These are phyloP conservation scores for Monilinia fructicola DNA, from an alignment of 2,329 filamentous ascomycete species.

Conservation along the genomic window DNA sequence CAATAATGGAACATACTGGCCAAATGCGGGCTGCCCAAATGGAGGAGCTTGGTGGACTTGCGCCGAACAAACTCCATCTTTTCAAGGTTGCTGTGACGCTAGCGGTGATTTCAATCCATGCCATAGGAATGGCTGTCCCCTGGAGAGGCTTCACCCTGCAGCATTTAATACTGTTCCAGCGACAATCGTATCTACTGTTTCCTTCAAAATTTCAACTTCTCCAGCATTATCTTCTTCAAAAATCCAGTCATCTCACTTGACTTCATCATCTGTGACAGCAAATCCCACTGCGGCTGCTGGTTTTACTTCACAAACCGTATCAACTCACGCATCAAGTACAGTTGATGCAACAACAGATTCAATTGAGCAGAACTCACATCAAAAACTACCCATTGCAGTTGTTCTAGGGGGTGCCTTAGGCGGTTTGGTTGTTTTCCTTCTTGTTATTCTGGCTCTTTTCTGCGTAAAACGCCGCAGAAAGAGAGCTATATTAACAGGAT, in stretches of 20 bases:
- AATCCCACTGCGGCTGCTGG: not conserved
- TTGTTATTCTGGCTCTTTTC: not conserved
- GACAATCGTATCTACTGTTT: not conserved
- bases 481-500: not conserved
- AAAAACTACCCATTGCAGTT: not conserved
- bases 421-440: not conserved
- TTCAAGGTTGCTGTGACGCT: constrained; percentile 17
- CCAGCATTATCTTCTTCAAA: not conserved
- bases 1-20: constrained; percentile 11
- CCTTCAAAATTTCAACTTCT: not conserved
- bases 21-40: constrained; percentile 12
- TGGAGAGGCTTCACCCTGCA: not conserved
- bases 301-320: not conserved
- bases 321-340: not conserved
- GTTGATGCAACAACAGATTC: not conserved
- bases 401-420: constrained; percentile 1
- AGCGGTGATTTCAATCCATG: not conserved
- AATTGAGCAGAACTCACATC: not conserved
- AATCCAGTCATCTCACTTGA: not conserved
- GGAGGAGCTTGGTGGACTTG: constrained; percentile 11
- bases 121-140: not conserved
- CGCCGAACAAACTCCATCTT: not conserved
- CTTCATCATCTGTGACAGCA: not conserved
- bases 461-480: not conserved
- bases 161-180: not conserved